These are phyloP conservation scores for Aspergillus sergii DNA, from an alignment of 2,329 filamentous ascomycete species.

Conservation along the genomic window DNA sequence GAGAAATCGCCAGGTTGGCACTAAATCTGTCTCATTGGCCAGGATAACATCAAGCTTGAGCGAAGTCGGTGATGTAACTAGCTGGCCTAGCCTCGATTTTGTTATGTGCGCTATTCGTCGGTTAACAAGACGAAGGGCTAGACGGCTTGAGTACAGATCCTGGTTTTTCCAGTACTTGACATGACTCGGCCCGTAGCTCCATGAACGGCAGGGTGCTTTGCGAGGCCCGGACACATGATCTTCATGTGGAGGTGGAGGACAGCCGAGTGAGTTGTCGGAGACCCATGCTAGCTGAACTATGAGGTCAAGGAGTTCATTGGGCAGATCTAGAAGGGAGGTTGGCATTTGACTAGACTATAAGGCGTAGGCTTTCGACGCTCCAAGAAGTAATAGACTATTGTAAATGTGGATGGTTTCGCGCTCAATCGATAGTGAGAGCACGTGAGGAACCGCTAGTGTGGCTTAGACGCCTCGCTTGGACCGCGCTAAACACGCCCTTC, in stretches of 20 bases:
- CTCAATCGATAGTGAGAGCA: too few species aligned
- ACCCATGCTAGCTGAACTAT: slow-evolving; percentile 5
- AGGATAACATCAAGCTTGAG: slow-evolving; percentile 3
- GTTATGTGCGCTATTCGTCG: background rate
- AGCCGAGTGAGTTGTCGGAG: background rate
- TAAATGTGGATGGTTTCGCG: too few species aligned
- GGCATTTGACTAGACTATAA: background rate
- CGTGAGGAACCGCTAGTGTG: too few species aligned
- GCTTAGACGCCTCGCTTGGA: background rate
- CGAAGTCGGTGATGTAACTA: background rate
- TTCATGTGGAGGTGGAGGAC: background rate
- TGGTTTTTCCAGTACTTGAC: slow-evolving; percentile 4
- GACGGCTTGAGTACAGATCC: background rate
- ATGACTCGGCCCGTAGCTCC: background rate
- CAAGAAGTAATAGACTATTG: too few species aligned
- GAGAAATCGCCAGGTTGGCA: slow-evolving; percentile 1
- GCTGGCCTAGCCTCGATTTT: background rate
- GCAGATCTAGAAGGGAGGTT: background rate
- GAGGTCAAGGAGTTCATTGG: slow-evolving; percentile 4
- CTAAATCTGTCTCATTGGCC: slow-evolving; percentile 2
- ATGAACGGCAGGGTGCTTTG: background rate
- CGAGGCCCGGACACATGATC: background rate
- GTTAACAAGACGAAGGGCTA: slow-evolving; percentile 2
- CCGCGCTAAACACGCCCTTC: background rate
- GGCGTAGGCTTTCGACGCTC: too few species aligned